Base-by-base conservation (phyloP, 2,329 filamentous ascomycete species). In the Aureobasidium uvarum region DNA sequence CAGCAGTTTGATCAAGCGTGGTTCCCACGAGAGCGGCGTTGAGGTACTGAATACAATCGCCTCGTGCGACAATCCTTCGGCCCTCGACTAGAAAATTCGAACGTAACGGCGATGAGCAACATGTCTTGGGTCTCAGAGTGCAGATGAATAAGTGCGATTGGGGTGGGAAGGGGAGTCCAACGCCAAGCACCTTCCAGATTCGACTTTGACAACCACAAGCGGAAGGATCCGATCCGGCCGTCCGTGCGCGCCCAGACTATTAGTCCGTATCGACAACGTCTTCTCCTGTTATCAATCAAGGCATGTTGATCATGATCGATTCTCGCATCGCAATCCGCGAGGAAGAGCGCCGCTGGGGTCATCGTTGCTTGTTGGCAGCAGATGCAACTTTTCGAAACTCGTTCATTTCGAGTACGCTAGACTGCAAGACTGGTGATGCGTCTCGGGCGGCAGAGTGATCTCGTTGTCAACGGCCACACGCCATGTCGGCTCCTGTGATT, bases 241-340 rank as follows among this genome's bases (percentile, higher is more conserved):
- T n/a, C 43, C 45, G 58, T 62, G 58, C 45, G 8, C 23, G 33
- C n/a, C 31, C 58, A 60, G 56, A 46, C 38, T 48, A 45, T 20
- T 25, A 33, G 56, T 48, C 56, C 56, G 41, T 48, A 60, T 60
- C 56, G 56, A 51, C 58, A 51, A 62, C 58, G 58, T 62, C 58
- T 51, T 33, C 23, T 62, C 45, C n/a, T 31, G 16, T 7, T 48
- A 48, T 48, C 43, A 46, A 62, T 50, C 58, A 51, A 62, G 31
- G 43, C 45, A 51, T 48, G 16, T 41, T 31, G 20, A 14, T 62
- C 31, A 11, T 62, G 43, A 62, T 50, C 58, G 11, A 14, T 20
- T 5, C 38, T 38, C n/a, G 11, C 31, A 48, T 7, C 18, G 6
- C 10, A 6, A 59, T 36, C 18, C 25, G 8, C 28, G 11, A 41